Evolutionary conservation across 495 filamentous ascomycete species (phyloP), one percentile per base, ranked within the genome.

Genomic region (Letharia columbiana): DNA sequence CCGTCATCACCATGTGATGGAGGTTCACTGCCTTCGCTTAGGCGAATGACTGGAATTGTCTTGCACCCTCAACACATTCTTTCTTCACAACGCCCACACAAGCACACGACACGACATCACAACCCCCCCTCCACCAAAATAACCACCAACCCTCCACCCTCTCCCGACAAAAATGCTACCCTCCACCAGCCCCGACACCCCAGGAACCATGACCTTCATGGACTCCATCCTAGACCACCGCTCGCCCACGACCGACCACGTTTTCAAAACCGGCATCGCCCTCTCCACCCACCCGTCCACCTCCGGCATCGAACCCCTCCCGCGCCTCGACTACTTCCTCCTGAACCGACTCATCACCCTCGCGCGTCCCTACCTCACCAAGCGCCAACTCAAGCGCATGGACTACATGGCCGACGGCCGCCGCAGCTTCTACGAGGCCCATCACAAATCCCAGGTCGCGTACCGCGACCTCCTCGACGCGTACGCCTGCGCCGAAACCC

Each of bases 341-440:
- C 17, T 65, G 2, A n/a, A 60, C 37, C 39, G 8, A 0, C 63
- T 65, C 18, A 49, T 65, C 41, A 9, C 40, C 50, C n/a, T 65
- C 50, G 40, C 42, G 4, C 54, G 54, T 12, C 63, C 52, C 42
- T 17, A 58, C 63, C 50, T 60, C 37, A 23, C 1, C 39, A 60
- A 54, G 18, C 63, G 17, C 50, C 31, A 60, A 2, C 63, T 65
- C 54, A 65, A 65, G n/a, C 54, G 63, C 49, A 42, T 59, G 6
- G 63, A 65, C 8, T 65, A 65, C 63, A 3, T 60, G 3, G 44
- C 31, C 42, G 52, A 60, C n/a, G 56, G 54, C 17, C 63, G 63
- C 8, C 12, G 20, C 2, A 35, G 28, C 52, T 65, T 59, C 63
- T 65, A 59, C 54, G 23, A 44, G 18, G 17, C 54, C 54, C 63